Base-by-base conservation (phyloP, 1,284 basidiomycete genomes). In the Trametes polyzona region DNA sequence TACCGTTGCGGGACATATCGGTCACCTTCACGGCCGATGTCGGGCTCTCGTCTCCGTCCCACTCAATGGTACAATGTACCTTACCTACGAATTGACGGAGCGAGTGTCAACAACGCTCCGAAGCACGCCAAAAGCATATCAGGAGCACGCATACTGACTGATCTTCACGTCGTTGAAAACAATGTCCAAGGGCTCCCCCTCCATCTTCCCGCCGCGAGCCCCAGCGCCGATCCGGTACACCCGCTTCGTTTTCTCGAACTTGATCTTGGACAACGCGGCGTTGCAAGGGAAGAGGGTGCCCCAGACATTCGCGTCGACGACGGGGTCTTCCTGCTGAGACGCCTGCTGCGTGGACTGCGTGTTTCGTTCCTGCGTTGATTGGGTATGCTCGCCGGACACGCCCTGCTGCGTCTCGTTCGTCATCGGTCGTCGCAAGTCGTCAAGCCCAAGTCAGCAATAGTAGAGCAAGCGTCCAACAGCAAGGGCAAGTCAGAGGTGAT, bases 1-100 rank as follows among this genome's bases (percentile, higher is more conserved):
- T 95, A n/a, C 58, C 93, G 66, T 95, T 95, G 55, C 86, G 90
- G n/a, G 89, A 93, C 37, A 73, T 71, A 72, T 95, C 93, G 8
- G 77, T 75, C 19, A 95, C 80, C 35, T 80, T 79, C 7, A 93
- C 83, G 6, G 80, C 78, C 0, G 84, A 81, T 43, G 77, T 74
- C 1, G 70, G 68, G 27, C 73, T 69, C 23, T 82, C 78, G 11
- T 68, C 73, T 10, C 86, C 86, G 63, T 90, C 83, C 88, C 88
- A 90, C 4, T 71, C 71, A 48, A 92, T 79, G 7, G 70, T 70
- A 64, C 83, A 86, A 62, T 92, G 89, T 1, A 71, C 71, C 61
- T 84, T 87, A 69, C 90, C 88, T 91, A n/a, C 9, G 36, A n/a
- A n/a, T n/a, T n/a, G n/a, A n/a, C n/a, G n/a, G n/a, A n/a, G 8